Base-by-base conservation (phyloP, 2,329 filamentous ascomycete genomes). In the Fusarium heterosporum region DNA sequence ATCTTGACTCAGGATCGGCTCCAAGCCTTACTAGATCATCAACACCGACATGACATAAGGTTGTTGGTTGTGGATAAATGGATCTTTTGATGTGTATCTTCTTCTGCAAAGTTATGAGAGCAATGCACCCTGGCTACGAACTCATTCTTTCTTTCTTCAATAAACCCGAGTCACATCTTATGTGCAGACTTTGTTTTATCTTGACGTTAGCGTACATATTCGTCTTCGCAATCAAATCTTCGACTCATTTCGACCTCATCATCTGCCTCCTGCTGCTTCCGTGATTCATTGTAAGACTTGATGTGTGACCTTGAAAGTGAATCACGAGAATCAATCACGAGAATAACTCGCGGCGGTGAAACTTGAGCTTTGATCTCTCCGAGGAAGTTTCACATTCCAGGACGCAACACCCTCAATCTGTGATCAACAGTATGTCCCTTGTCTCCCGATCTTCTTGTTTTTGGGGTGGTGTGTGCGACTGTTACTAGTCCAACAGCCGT, bases 1-100 rank as follows among this genome's bases (percentile, higher is more conserved):
- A 70, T 39, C 36, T 41, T 30, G 4, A 16, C 9, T 6, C 12
- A 71, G 69, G 66, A 72, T 71, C 36, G 69, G 69, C 50, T 47
- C 56, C 47, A 56, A 50, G 14, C 56, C 69, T 22, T 71, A 68
- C 69, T 71, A 72, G 68, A 50, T 28, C 30, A 32, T 42, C 30
- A 16, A 41, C 22, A 12, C 22, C 40, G 38, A 26, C 29, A 40
- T 38, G 50, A 47, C 52, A 42, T 40, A 54, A 64, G 30, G 9
- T 29, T 16, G 14, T 42, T 43, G 25, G 41, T 38, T 61, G 57
- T 25, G 40, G 19, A 30, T 45, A 50, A 61, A 41, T 50, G 56
- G 61, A 25, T 38, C 39, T 56, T 46, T 60, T 45, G 66, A 69
- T 69, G 40, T 69, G 65, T 52, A 55, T 66, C 65, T 69, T 69